phyloP scores from a whole-genome alignment of 495 filamentous ascomycete species.

The Aspergillus steynii region DNA sequence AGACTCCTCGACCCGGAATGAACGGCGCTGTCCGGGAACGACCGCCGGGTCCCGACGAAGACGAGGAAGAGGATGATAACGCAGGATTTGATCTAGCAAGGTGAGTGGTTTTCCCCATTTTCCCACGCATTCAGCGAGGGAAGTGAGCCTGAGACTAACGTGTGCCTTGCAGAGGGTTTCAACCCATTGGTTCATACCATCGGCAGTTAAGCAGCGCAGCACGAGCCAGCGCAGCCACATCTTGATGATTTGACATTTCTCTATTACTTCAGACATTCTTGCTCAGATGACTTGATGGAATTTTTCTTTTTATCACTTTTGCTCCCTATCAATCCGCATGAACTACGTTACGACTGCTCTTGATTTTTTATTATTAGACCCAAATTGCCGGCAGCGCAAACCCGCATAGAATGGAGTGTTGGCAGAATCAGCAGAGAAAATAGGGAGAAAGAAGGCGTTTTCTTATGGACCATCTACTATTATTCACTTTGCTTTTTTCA shows the following conservation, averaged over 20 bases:
- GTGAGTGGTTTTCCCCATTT: conserved; percentile 43
- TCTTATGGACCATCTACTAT: no score
- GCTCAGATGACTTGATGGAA: background rate
- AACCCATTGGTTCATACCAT: conserved; percentile 69
- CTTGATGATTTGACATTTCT: conserved; percentile 7
- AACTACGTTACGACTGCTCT: conserved; percentile 1
- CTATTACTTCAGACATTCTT: background rate
- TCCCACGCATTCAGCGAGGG: conserved; percentile 23
- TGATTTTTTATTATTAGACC: conserved; percentile 2
- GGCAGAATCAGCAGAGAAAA: background rate
- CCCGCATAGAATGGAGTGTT: conserved; percentile 9
- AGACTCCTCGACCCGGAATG: conserved; percentile 10
- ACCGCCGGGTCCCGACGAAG: conserved; percentile 17
- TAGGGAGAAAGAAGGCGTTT: conserved; percentile 1
- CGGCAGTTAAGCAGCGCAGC: conserved; percentile 49
- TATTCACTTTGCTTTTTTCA: background rate
- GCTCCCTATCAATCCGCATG: background rate
- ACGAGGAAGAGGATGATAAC: conserved; percentile 56
- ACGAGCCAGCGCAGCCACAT: conserved; percentile 33
- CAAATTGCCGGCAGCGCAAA: background rate
- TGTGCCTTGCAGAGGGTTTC: conserved; percentile 58
- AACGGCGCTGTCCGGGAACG: conserved; percentile 14
- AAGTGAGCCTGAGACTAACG: conserved; percentile 51
- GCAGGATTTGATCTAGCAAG: conserved; percentile 67
- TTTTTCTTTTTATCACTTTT: background rate